These are phyloP conservation scores for Areca catechu DNA, from an alignment of 176 grass and related monocot genomes.

Conservation along the genomic window DNA sequence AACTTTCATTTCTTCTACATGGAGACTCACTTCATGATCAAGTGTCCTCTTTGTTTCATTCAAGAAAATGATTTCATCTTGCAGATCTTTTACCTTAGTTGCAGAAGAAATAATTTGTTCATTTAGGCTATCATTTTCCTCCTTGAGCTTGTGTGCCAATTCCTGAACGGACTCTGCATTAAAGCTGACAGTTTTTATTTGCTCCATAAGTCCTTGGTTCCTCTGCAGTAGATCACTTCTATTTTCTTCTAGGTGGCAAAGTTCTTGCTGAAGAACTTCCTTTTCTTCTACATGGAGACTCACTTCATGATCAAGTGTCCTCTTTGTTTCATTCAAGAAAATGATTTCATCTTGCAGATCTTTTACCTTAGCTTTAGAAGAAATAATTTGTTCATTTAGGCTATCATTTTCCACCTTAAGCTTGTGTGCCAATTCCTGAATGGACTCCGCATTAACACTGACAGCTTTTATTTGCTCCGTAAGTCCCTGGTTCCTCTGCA, in stretches of 20 bases:
- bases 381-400: not conserved
- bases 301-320: not conserved
- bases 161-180: too few relatives aligned
- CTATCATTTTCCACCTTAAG: not conserved
- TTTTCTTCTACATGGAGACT: not conserved
- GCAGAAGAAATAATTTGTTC: conserved; percentile 35
- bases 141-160: too few relatives aligned
- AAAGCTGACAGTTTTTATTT: too few relatives aligned
- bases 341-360: not conserved
- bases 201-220: too few relatives aligned
- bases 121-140: conserved; percentile 11
- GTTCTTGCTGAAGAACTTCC: not conserved
- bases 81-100: conserved; percentile 37
- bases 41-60: too few relatives aligned
- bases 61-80: conserved; percentile 28
- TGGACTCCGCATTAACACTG: not conserved
- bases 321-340: not conserved
- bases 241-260: not conserved
- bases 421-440: not conserved
- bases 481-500: too few relatives aligned
- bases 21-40: conserved; percentile 22
- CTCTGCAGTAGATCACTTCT: too few relatives aligned
- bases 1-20: conserved; percentile 55
- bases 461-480: too few relatives aligned
- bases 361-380: not conserved